phyloP scores from a whole-genome alignment of 352 stramenopile genomes.

The Globisporangium rhizosaccharum region DNA sequence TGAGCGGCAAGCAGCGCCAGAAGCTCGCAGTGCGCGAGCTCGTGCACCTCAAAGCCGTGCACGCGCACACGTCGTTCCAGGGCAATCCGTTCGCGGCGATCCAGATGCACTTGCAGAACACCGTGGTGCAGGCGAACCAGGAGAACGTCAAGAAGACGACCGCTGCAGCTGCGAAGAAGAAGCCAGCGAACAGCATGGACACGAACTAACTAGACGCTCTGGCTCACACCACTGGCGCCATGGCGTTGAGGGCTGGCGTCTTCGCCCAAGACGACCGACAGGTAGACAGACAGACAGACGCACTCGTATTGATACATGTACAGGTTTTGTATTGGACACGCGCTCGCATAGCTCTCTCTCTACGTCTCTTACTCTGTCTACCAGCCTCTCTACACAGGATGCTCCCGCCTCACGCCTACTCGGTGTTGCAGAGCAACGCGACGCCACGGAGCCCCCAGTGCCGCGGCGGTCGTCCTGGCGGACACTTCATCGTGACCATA shows the following conservation, averaged over 20 bases:
- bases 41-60: slow-evolving; percentile 78
- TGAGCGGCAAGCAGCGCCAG: slow-evolving; percentile 80
- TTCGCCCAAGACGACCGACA: background rate
- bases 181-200: slow-evolving; percentile 28
- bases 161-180: slow-evolving; percentile 19
- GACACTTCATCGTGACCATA: slow-evolving; percentile 91
- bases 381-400: background rate
- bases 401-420: slow-evolving; percentile 30
- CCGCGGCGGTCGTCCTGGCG: slow-evolving; percentile 81
- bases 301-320: background rate
- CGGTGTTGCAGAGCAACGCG: slow-evolving; percentile 93
- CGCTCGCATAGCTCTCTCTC: background rate
- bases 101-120: slow-evolving; percentile 83
- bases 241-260: background rate
- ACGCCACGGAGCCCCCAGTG: slow-evolving; percentile 94
- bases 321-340: slow-evolving; percentile 6
- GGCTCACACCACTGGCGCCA: too few relatives aligned
- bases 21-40: slow-evolving; percentile 80
- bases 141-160: slow-evolving; percentile 43
- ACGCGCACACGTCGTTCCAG: slow-evolving; percentile 78
- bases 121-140: slow-evolving; percentile 75
- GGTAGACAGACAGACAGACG: too few relatives aligned
- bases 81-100: slow-evolving; percentile 82
- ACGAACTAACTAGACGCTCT: slow-evolving; percentile 14
- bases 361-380: background rate